Conservation (phyloP, 1,139 yeast species). For the Saccharomyces uvarum region DNA sequence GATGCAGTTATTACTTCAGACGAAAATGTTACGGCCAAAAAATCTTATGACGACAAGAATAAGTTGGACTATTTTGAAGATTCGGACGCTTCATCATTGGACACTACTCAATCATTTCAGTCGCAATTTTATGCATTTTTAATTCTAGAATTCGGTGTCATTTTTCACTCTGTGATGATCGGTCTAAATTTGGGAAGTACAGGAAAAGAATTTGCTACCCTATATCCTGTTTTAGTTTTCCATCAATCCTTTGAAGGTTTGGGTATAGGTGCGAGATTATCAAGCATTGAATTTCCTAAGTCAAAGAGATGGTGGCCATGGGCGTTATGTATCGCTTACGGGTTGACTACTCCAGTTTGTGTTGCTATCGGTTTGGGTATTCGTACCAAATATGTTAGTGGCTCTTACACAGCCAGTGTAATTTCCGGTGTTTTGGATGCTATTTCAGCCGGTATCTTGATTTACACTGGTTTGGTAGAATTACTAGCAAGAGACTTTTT, state of each 20-base stretch:
- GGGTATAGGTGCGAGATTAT: slow-evolving; percentile 82
- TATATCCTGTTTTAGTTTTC: slow-evolving; percentile 75
- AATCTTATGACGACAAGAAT: background rate
- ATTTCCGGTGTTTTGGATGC: slow-evolving; percentile 77
- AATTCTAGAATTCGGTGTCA: slow-evolving; percentile 69
- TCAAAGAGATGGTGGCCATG: slow-evolving; percentile 48
- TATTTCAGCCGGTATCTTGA: slow-evolving; percentile 74
- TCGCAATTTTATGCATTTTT: slow-evolving; percentile 36
- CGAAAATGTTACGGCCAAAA: background rate
- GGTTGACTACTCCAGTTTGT: slow-evolving; percentile 75
- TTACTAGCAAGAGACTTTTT: slow-evolving; percentile 84
- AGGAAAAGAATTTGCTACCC: slow-evolving; percentile 65
- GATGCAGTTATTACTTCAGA: background rate
- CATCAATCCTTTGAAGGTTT: slow-evolving; percentile 92
- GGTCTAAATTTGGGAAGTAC: slow-evolving; percentile 71
- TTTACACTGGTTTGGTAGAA: slow-evolving; percentile 82
- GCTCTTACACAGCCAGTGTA: slow-evolving; percentile 57
- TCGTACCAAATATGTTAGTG: slow-evolving; percentile 57
- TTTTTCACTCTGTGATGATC: slow-evolving; percentile 75
- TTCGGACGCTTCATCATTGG: slow-evolving; percentile 14
- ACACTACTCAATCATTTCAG: slow-evolving; percentile 35
- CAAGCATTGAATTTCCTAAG: slow-evolving; percentile 55
- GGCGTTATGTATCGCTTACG: slow-evolving; percentile 50
- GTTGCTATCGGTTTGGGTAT: slow-evolving; percentile 85
- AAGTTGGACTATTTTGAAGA: background rate